Evolutionary conservation across 352 stramenopile genomes (phyloP).

Genomic region (Elongisporangium prolatum): DNA sequence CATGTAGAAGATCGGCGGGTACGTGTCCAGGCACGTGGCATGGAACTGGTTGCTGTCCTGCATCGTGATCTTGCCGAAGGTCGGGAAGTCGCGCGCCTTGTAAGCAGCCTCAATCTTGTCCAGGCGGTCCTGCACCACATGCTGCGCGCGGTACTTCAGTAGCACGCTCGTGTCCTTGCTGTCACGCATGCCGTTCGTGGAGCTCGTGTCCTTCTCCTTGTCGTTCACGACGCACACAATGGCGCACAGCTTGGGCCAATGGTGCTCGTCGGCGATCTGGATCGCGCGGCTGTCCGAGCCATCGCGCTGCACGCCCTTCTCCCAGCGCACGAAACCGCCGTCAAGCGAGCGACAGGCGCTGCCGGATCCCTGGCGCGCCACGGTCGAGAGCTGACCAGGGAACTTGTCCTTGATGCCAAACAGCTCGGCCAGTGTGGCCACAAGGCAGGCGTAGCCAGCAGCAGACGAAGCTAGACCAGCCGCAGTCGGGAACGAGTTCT

Average conservation of each 20-base stretch:
- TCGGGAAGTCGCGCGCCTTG: slow-evolving; percentile 89
- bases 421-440: slow-evolving; percentile 87
- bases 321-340: slow-evolving; percentile 97
- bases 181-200: slow-evolving; percentile 93
- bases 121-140: slow-evolving; percentile 87
- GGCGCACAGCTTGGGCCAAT: slow-evolving; percentile 94
- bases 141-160: slow-evolving; percentile 78
- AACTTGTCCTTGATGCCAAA: slow-evolving; percentile 88
- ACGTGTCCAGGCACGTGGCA: slow-evolving; percentile 96
- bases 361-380: slow-evolving; percentile 94
- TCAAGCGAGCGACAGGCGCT: slow-evolving; percentile 95
- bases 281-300: slow-evolving; percentile 67
- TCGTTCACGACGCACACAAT: slow-evolving; percentile 97
- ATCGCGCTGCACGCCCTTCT: slow-evolving; percentile 78
- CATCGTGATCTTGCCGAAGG: slow-evolving; percentile 97
- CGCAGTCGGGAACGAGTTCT: slow-evolving; percentile 98
- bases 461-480: slow-evolving; percentile 97
- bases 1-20: slow-evolving; percentile 98
- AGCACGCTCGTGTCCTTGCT: slow-evolving; percentile 92
- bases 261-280: slow-evolving; percentile 76
- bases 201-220: slow-evolving; percentile 94
- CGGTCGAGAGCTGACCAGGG: slow-evolving; percentile 85
- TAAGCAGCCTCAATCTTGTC: slow-evolving; percentile 89
- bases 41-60: slow-evolving; percentile 98
- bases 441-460: slow-evolving; percentile 94